Base-by-base conservation (phyloP, 768 basidiomycete genomes). In the Lactarius vividus region DNA sequence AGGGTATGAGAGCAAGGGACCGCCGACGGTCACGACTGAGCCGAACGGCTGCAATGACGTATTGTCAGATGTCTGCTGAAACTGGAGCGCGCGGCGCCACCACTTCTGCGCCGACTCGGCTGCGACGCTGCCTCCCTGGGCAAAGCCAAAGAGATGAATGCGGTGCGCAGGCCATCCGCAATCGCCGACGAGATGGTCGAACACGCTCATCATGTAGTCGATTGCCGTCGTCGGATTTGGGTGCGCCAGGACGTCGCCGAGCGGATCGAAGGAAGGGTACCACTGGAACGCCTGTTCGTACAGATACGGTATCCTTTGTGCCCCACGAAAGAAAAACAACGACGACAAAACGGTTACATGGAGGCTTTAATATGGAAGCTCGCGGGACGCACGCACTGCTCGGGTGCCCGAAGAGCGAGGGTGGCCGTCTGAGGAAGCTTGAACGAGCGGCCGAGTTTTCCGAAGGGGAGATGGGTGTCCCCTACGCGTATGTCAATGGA, bases 81-180 rank as follows among this genome's bases (percentile, higher is more conserved):
- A 23, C 59, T 66, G 69, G 28, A 68, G 68, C 54, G 64, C 69
- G 59, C 57, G 60, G 58, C 69, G 69, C 72, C 87, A 89, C 77
- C 80, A 83, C 39, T 76, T 71, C 7, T 92, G 72, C 0, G 82
- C 83, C 60, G 85, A 79, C 75, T 97, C 94, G 2, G 80, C 82
- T 1, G 86, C 91, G 39, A 94, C 83, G 23, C 81, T 87, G 0
- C 92, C 95, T 0, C 94, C 94, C 74, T 97, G 94, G 0, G 84
- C 91, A 69, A 92, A 97, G 3, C 94, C 94, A 63, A 96, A 91
- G 55, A 94, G 73, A 73, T 97, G 94, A 46, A 97, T 88, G n/a
- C 82, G 79, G 11, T 83, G 64, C 0, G 81, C 71, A 7, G 86
- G 79, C 94, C 94, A 97, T 1, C 75, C 68, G 71, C 87, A 91